Evolutionary conservation across 2,329 filamentous ascomycete species (phyloP), one percentile per base, ranked within the genome.

Genomic region (Fusarium armeniacum): DNA sequence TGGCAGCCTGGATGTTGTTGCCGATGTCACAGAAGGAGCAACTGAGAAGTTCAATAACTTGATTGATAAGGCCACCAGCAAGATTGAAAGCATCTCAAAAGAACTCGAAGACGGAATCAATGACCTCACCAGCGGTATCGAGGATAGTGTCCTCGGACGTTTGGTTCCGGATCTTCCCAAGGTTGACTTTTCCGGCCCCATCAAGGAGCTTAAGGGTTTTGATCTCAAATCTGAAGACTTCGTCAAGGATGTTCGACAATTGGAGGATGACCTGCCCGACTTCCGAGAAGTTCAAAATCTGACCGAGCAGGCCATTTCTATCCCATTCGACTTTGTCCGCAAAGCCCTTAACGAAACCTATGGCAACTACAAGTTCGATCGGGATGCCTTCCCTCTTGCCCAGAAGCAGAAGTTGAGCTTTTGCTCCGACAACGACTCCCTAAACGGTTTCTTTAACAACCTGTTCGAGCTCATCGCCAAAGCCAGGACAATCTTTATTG

Each of bases 231-330:
- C 91, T 6, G 85, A 86, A 8, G 86, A 86, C 18, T 88, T 97
- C 72, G 86, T 93, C 73, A 81, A 87, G 53, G 89, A 90, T 40
- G 84, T 98, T 13, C 82, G 89, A 59, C 85, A 90, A 65, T 85
- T 98, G 71, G 95, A 97, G 78, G 81, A 85, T 30, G 90, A 92
- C 3, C 90, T 98, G 15, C 96, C 95, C 0, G 91, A 87, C 4
- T 98, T 98, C 76, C 86, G 89, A 26, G 83, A 97, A 65, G 92
- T 97, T 54, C 89, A 95, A 76, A 94, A 97, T 68, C 84, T 94
- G 74, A 95, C 94, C 20, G 86, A 92, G 71, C 85, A 86, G 57
- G 88, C 92, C 41, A 91, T 98, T 58, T 85, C 89, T 3, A 81
- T 90, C 2, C 96, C 96, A 0, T 98, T 99, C 78, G 86, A 95